Evolutionary conservation across 768 basidiomycete species (phyloP), one percentile per base, ranked within the genome.

Genomic region (Kondoa malvinella): DNA sequence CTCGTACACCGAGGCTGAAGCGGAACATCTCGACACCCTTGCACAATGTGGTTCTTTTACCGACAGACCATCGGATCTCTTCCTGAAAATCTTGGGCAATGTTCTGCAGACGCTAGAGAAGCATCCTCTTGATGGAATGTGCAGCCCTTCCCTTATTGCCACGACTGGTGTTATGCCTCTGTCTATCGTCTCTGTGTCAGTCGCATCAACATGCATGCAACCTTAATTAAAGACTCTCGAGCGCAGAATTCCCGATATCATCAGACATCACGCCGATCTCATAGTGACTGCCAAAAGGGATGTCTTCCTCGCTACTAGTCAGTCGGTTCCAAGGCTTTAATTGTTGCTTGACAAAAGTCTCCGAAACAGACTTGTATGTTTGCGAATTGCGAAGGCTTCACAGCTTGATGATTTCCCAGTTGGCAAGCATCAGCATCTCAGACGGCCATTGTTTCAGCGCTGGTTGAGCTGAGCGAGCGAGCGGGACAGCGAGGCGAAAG

Each of bases 301-400:
- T 77, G 81, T 87, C 17, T 79, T 87, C 70, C 77, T 87, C 16
- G 84, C 84, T 1, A 87, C 86, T 2, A 87, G 86, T 75, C 83
- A 83, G 69, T 64, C 1, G 30, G 16, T 17, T 1, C 30, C 0
- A 21, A n/a, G 12, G 15, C n/a, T 34, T 29, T 3, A 16, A 2
- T 2, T 16, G 17, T 14, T 34, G 14, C 8, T 1, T 27, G 1
- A 27, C 25, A 16, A 29, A 29, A 29, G 12, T 33, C 26, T 2
- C 1, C 8, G 15, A 32, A 12, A 8, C 34, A 65, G 59, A 69
- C 56, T 17, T 4, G 34, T 56, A n/a, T 33, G 25, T 33, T 14
- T 26, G n/a, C n/a, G n/a, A 60, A 2, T 62, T 59, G 57, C 64
- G 34, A 21, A 26, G 3, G 31, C 25, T 17, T 26, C 21, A 2